Evolutionary conservation across 2,329 filamentous ascomycete species (phyloP).

Genomic region (Herpotrichia juniperi): DNA sequence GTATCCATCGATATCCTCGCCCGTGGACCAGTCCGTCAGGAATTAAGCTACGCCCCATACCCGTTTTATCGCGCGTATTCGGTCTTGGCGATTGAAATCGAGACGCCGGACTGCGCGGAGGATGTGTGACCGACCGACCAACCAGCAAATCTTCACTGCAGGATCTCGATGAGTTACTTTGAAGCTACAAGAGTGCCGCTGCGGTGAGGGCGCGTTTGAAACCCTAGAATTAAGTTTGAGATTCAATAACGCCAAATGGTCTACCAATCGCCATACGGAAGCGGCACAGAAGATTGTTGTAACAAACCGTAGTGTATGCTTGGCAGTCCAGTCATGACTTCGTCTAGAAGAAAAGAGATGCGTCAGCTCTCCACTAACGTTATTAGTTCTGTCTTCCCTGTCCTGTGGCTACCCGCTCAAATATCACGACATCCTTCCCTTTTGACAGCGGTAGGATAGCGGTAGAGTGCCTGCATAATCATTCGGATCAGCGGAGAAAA

Average conservation of each 20-base stretch:
- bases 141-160: not conserved
- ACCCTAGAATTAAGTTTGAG: not conserved
- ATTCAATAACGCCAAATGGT: not conserved
- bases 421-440: not conserved
- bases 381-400: not conserved
- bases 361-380: not conserved
- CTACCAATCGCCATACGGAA: not conserved
- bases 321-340: not conserved
- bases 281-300: not conserved
- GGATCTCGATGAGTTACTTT: not conserved
- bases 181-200: slow-evolving; percentile 4
- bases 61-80: not conserved
- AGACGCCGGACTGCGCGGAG: not conserved
- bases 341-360: not conserved
- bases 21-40: not conserved
- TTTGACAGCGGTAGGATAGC: not conserved
- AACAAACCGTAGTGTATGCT: slow-evolving; percentile 2
- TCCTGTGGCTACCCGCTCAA: not conserved
- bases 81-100: not conserved
- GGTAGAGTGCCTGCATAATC: not conserved
- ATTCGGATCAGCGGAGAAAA: slow-evolving; percentile 10
- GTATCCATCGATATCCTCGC: not conserved
- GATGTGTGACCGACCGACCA: not conserved
- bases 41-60: not conserved
- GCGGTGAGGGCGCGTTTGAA: not conserved